Percentiles rank a stretch among this genome's conserved stretches.
Evolutionary conservation across 306 rosid genomes (phyloP).

Genomic region (Fragaria vesca): DNA sequence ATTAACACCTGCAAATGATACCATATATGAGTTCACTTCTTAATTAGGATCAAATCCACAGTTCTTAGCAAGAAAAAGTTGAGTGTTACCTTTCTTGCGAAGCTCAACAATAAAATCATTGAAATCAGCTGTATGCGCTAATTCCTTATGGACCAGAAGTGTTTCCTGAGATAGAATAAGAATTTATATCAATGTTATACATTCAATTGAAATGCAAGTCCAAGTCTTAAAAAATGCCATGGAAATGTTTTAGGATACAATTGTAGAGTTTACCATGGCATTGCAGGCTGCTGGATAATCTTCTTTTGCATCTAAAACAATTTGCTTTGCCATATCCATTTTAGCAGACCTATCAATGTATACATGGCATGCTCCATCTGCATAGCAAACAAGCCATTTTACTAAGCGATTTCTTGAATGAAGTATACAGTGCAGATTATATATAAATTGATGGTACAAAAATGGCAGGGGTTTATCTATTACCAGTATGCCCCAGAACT

Average conservation of each 20-base stretch:
- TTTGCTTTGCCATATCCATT: slow-evolving; percentile 72
- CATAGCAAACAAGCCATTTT: slow-evolving; percentile 27
- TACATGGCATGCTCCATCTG: slow-evolving; percentile 98
- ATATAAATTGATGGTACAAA: background rate
- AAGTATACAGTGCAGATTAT: slow-evolving; percentile 20
- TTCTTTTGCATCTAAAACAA: slow-evolving; percentile 80
- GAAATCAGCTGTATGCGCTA: slow-evolving; percentile 44
- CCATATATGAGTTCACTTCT: background rate
- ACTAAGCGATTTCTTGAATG: slow-evolving; percentile 27
- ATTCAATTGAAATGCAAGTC: background rate
- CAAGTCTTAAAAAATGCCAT: background rate
- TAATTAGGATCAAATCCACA: background rate
- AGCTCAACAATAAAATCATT: slow-evolving; percentile 61
- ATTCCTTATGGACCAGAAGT: slow-evolving; percentile 83
- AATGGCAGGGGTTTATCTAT: slow-evolving; percentile 24
- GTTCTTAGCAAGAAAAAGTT: slow-evolving; percentile 1
- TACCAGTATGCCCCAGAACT: slow-evolving; percentile 98
- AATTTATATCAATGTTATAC: background rate
- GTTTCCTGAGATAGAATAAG: slow-evolving; percentile 61
- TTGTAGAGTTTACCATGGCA: slow-evolving; percentile 73
- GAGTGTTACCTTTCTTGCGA: slow-evolving; percentile 56
- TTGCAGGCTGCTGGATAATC: slow-evolving; percentile 97
- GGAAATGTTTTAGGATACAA: background rate
- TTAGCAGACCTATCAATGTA: slow-evolving; percentile 91
- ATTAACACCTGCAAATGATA: slow-evolving; percentile 54